Percentiles rank a stretch among this genome's conserved stretches.
Evolutionary conservation across 2,329 filamentous ascomycete species (phyloP).

Genomic region (Neodidymelliopsis sp.): DNA sequence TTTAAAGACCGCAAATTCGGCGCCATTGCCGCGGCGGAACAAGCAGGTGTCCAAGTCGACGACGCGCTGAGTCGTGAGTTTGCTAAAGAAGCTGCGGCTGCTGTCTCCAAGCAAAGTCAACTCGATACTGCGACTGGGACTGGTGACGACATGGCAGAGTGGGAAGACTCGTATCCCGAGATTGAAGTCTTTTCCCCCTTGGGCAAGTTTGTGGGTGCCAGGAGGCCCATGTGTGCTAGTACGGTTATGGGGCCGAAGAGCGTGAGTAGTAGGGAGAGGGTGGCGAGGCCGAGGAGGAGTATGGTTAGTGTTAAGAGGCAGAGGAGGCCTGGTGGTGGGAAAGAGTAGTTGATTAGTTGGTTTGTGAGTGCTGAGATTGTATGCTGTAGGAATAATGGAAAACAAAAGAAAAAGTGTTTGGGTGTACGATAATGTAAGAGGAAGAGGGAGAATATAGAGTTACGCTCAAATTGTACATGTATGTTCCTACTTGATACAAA

Average conservation of each 20-base stretch:
- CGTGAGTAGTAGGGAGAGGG: conserved; percentile 58
- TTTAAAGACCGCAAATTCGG: conserved; percentile 29
- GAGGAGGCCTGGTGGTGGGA: conserved; percentile 28
- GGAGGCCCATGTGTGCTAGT: conserved; percentile 76
- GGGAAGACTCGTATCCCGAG: conserved; percentile 62
- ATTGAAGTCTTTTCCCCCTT: conserved; percentile 87
- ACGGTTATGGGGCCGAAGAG: conserved; percentile 63
- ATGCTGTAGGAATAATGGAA: no score
- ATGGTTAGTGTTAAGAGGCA: conserved; percentile 64
- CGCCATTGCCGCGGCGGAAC: conserved; percentile 17
- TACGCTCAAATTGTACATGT: background rate
- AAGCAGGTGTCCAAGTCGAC: conserved; percentile 26
- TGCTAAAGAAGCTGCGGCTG: conserved; percentile 2
- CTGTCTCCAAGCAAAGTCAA: background rate
- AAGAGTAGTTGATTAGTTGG: no score
- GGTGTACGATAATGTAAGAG: no score
- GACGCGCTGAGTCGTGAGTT: conserved; percentile 46
- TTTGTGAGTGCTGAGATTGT: no score
- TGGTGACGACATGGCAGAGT: conserved; percentile 26
- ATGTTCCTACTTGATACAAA: background rate
- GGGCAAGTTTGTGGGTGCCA: conserved; percentile 76
- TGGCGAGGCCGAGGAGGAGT: conserved; percentile 68
- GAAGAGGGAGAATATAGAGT: background rate
- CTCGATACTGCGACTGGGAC: background rate
- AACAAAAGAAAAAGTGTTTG: conserved; percentile 1